Base-by-base conservation (phyloP, 768 basidiomycete species). In the Cytidiella melzeri region DNA sequence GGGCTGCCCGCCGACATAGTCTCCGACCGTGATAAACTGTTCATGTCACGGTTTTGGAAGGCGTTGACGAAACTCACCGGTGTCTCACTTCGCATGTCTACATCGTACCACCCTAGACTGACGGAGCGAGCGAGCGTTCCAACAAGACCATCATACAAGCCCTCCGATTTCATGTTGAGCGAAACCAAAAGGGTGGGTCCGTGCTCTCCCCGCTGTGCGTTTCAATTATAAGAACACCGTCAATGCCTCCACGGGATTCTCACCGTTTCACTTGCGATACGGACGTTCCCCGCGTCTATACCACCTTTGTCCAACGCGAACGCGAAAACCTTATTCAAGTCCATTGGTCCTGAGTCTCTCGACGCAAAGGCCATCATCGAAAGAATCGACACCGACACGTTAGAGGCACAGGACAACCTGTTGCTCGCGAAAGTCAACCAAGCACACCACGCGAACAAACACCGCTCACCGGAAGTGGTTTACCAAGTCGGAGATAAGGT, bases 81-180 rank as follows among this genome's bases (percentile, higher is more conserved):
- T 9, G 56, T 55, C 15, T 52, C 62, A 23, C 49, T 66, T 0
- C 46, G 48, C 13, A 47, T 69, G 51, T 64, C 63, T 55, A 3
- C 69, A 0, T 47, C 65, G 0, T 68, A 53, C 30, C 69, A 69
- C 41, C 67, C 66, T 2, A 69, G 46, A 68, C 67, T 2, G 63
- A 68, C 51, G 68, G 68, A 1, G 55, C 57, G 4, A 62, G 55
- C 5, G 67, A 69, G 51, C 50, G 58, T 6, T 36, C 20, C 56
- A 60, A 39, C 37, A 47, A 13, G n/a, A n/a, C n/a, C n/a, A n/a
- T n/a, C n/a, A n/a, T n/a, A n/a, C n/a, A n/a, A n/a, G n/a, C n/a
- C n/a, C 21, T 61, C 0, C 37, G 61, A 12, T 52, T 38, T 23
- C 52, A 51, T 28, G 58, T 57, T 10, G 40, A 37, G 11, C 41